These are phyloP conservation scores for Trypethelium eluteriae DNA, from an alignment of 495 filamentous ascomycete genomes.

Conservation along the genomic window DNA sequence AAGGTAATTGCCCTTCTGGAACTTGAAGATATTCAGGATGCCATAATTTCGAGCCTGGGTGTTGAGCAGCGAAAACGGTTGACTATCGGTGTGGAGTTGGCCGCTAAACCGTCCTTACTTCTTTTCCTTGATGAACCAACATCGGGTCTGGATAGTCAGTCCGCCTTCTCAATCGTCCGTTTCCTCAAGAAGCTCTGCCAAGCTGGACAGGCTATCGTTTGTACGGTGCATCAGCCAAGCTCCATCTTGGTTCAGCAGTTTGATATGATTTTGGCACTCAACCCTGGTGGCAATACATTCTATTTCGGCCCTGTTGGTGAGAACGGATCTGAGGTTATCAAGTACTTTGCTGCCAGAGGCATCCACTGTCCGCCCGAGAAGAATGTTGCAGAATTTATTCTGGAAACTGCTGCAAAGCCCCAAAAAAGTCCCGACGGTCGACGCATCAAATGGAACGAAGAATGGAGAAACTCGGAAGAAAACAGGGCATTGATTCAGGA, in stretches of 20 bases:
- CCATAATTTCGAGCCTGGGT: slow-evolving; percentile 44
- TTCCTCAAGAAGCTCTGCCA: slow-evolving; percentile 77
- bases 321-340: slow-evolving; percentile 52
- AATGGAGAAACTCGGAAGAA: slow-evolving; percentile 59
- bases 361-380: slow-evolving; percentile 53
- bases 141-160: slow-evolving; percentile 77
- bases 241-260: slow-evolving; percentile 67
- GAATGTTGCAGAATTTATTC: slow-evolving; percentile 80
- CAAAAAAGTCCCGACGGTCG: slow-evolving; percentile 45
- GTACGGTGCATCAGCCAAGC: slow-evolving; percentile 76
- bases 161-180: slow-evolving; percentile 70
- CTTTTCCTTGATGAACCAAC: slow-evolving; percentile 80
- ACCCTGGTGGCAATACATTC: slow-evolving; percentile 62
- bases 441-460: slow-evolving; percentile 59
- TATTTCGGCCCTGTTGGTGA: slow-evolving; percentile 68
- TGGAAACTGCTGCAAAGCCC: slow-evolving; percentile 67
- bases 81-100: slow-evolving; percentile 89
- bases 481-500: slow-evolving; percentile 47
- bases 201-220: slow-evolving; percentile 67
- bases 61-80: slow-evolving; percentile 66
- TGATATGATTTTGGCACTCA: slow-evolving; percentile 65
- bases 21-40: slow-evolving; percentile 37
- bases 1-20: slow-evolving; percentile 38
- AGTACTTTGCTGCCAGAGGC: slow-evolving; percentile 59
- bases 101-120: slow-evolving; percentile 72